A percentile compares a stretch with the other conserved stretches of the same genome.
These are phyloP conservation scores for Tylopilus orsonianus DNA, from an alignment of 1,284 basidiomycete genomes.

Conservation along the genomic window DNA sequence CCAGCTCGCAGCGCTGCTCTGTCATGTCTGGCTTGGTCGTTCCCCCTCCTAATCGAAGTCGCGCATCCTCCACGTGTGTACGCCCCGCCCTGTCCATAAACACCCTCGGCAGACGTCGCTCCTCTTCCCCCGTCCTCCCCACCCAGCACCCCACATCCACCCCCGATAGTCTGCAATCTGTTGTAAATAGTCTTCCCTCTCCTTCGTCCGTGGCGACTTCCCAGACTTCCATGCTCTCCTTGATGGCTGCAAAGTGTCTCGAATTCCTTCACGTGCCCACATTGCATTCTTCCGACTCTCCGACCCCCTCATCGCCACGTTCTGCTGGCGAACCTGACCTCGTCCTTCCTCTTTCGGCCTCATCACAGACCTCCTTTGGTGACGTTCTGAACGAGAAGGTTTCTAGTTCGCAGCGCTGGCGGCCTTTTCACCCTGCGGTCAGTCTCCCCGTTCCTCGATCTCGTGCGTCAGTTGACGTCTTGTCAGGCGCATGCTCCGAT, in stretches of 20 bases:
- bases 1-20: background rate
- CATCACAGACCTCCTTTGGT: constrained; percentile 50
- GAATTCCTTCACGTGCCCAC: constrained; percentile 49
- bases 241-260: constrained; percentile 50
- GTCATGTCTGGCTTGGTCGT: constrained; percentile 33
- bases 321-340: constrained; percentile 50
- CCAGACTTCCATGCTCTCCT: constrained; percentile 47
- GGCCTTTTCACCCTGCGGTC: constrained; percentile 48
- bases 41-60: constrained; percentile 43
- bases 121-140: constrained; percentile 38
- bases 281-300: constrained; percentile 36
- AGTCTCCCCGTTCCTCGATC: constrained; percentile 29
- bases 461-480: constrained; percentile 18
- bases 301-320: constrained; percentile 52
- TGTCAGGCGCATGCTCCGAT: constrained; percentile 61
- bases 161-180: background rate
- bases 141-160: constrained; percentile 16
- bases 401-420: constrained; percentile 38
- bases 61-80: constrained; percentile 62
- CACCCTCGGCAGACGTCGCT: constrained; percentile 55
- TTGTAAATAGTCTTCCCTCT: constrained; percentile 10
- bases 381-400: constrained; percentile 46
- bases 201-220: constrained; percentile 4
- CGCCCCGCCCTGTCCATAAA: constrained; percentile 52
- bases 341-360: constrained; percentile 70